A percentile compares a stretch with the other conserved stretches of the same genome.
phyloP scores from a whole-genome alignment of 768 basidiomycete species.

The Galerina sulciceps region DNA sequence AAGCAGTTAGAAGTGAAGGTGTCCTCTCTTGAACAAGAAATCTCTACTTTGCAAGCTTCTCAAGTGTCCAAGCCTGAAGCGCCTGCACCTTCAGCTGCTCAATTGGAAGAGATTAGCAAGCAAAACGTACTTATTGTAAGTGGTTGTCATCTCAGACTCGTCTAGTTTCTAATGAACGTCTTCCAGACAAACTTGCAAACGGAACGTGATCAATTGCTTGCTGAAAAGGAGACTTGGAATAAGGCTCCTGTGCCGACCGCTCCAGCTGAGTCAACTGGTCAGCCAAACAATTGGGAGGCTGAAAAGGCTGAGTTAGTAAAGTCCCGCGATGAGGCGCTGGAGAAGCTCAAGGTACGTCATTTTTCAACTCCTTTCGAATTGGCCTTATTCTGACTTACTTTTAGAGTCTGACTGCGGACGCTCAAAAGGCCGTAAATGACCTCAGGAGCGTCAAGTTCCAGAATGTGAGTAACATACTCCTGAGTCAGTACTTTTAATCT shows the following conservation, averaged over 20 bases:
- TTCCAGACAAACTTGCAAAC: constrained; percentile 53
- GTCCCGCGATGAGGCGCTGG: constrained; percentile 61
- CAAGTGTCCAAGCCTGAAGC: constrained; percentile 21
- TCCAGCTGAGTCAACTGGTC: constrained; percentile 22
- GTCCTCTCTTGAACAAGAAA: constrained; percentile 39
- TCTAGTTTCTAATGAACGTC: background rate
- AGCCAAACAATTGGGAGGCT: constrained; percentile 51
- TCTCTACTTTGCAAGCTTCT: constrained; percentile 32
- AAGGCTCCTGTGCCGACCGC: constrained; percentile 31
- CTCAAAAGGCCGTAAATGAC: constrained; percentile 49
- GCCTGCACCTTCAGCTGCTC: constrained; percentile 9
- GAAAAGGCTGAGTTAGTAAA: constrained; percentile 65
- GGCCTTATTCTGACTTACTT: constrained; percentile 6
- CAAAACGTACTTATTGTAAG: constrained; percentile 44
- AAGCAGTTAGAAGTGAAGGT: constrained; percentile 40
- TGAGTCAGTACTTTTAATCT: constrained; percentile 1
- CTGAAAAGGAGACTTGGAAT: constrained; percentile 57
- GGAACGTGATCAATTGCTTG: constrained; percentile 65
- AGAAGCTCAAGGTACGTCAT: constrained; percentile 56
- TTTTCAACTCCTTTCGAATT: background rate
- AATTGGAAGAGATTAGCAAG: constrained; percentile 28
- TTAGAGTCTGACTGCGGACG: constrained; percentile 38
- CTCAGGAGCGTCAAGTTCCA: constrained; percentile 45
- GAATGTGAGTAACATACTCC: constrained; percentile 33
- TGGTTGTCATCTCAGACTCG: background rate